phyloP scores from a whole-genome alignment of 257 asterid genomes.

The Fraxinus pennsylvanica region DNA sequence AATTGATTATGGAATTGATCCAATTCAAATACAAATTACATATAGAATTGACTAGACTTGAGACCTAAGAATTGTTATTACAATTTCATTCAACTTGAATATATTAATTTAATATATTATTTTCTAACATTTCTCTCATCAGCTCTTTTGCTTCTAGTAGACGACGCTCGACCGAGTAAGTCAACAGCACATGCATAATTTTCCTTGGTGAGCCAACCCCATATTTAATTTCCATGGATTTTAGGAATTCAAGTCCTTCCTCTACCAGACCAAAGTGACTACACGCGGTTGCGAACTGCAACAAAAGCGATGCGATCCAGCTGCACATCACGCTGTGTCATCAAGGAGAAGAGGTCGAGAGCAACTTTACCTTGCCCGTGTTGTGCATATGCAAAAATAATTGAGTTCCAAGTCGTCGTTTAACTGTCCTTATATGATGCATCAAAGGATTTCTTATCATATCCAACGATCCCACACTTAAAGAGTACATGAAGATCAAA shows the following conservation, averaged over 20 bases:
- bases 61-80: too few relatives aligned
- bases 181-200: conserved; percentile 84
- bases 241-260: conserved; percentile 59
- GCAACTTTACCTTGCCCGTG: conserved; percentile 78
- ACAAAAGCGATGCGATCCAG: conserved; percentile 31
- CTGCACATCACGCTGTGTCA: conserved; percentile 52
- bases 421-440: conserved; percentile 57
- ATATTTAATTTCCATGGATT: conserved; percentile 56
- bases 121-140: conserved; percentile 29
- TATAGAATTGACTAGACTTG: too few relatives aligned
- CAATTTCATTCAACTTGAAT: too few relatives aligned
- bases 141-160: conserved; percentile 60
- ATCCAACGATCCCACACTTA: conserved; percentile 74
- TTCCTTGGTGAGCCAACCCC: conserved; percentile 69
- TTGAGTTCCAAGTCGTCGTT: conserved; percentile 75
- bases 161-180: conserved; percentile 81
- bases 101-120: too few relatives aligned
- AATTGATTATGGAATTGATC: too few relatives aligned
- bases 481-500: conserved; percentile 76
- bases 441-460: conserved; percentile 64
- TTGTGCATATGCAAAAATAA: conserved; percentile 79
- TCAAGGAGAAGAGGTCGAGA: conserved; percentile 58
- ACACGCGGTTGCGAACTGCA: too few relatives aligned
- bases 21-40: too few relatives aligned
- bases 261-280: too few relatives aligned